Evolutionary conservation across 2,329 filamentous ascomycete species (phyloP).

Genomic region (Teratosphaeria epicoccoides): DNA sequence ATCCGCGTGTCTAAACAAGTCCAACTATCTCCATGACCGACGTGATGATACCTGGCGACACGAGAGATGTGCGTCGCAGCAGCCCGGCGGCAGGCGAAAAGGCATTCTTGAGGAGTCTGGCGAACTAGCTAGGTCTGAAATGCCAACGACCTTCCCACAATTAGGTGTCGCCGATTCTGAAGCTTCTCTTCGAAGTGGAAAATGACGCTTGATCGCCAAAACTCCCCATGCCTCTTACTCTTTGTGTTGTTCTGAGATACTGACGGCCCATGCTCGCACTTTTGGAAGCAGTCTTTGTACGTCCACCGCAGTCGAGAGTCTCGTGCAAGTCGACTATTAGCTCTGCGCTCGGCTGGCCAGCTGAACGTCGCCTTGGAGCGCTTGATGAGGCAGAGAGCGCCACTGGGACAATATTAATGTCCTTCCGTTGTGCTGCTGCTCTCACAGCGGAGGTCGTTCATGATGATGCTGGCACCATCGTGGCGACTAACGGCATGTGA

Average conservation of each 20-base stretch:
- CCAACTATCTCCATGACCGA: background rate
- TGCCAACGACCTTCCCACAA: conserved; percentile 19
- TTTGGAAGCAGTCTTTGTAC: too few species aligned
- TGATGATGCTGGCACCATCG: too few species aligned
- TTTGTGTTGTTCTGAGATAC: background rate
- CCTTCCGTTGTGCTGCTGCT: too few species aligned
- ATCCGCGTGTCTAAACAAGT: conserved; percentile 3
- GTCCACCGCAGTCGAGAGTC: too few species aligned
- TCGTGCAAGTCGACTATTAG: too few species aligned
- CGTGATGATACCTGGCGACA: background rate
- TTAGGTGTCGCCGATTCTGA: conserved; percentile 87
- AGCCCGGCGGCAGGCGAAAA: background rate
- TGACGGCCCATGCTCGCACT: background rate
- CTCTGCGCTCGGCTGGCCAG: background rate
- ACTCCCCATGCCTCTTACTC: conserved; percentile 15
- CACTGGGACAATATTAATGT: too few species aligned
- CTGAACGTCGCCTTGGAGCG: too few species aligned
- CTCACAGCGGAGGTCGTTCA: too few species aligned
- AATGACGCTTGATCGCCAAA: conserved; percentile 93
- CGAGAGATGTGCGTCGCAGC: background rate
- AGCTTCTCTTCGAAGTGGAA: conserved; percentile 29
- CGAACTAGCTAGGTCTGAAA: background rate
- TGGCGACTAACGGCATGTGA: too few species aligned
- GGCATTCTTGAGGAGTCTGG: background rate
- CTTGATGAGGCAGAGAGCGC: too few species aligned